phyloP scores from a whole-genome alignment of 2,329 filamentous ascomycete genomes.

The Teratosphaeria zuluensis region DNA sequence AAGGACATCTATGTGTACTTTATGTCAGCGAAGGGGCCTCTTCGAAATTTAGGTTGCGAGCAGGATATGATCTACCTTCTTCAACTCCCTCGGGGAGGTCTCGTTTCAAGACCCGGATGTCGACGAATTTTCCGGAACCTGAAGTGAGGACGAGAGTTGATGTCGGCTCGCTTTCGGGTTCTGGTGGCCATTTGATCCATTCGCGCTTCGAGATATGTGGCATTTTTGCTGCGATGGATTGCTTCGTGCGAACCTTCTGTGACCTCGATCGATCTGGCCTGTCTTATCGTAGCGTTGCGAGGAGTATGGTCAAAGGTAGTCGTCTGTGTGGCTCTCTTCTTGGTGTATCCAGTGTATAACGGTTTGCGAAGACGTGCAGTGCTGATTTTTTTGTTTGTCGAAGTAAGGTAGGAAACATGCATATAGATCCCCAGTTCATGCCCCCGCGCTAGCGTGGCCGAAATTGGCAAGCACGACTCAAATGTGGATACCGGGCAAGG shows the following conservation, averaged over 20 bases:
- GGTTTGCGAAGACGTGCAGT: neutral
- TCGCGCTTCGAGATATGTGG: constrained; percentile 46
- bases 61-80: neutral
- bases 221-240: constrained; percentile 8
- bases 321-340: neutral
- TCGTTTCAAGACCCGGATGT: constrained; percentile 44
- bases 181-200: constrained; percentile 51
- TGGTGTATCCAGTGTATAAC: no score
- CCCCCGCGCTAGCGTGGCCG: neutral
- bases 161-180: constrained; percentile 48
- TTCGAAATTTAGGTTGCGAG: neutral
- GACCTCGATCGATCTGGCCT: neutral
- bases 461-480: neutral
- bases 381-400: neutral
- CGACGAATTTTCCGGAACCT: constrained; percentile 48
- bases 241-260: neutral
- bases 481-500: neutral
- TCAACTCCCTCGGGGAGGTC: neutral
- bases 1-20: constrained; percentile 14
- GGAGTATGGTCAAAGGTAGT: neutral
- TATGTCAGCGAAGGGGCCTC: neutral
- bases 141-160: constrained; percentile 57
- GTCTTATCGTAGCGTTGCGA: neutral
- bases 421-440: neutral
- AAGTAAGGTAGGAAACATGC: no score